A percentile compares a stretch with the other conserved stretches of the same genome.
Conservation (phyloP, 2,329 filamentous ascomycete species). For the Cercospora zeina region DNA sequence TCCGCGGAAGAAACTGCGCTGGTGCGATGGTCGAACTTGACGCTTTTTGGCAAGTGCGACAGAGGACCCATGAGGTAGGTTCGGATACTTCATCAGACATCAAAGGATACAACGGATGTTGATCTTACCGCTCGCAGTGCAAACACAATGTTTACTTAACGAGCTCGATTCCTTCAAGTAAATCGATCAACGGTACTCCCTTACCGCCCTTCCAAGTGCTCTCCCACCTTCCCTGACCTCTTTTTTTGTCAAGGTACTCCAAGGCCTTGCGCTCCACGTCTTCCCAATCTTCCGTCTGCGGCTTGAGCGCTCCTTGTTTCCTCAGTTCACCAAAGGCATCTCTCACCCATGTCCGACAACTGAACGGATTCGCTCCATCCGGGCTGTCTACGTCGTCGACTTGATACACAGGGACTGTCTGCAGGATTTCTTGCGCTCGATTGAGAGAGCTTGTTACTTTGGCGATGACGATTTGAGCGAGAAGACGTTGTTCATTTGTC, state of each 20-base stretch:
- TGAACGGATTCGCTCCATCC: slow-evolving; percentile 10
- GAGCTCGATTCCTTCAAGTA: slow-evolving; percentile 17
- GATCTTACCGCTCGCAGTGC: too few relatives aligned
- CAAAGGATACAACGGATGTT: too few relatives aligned
- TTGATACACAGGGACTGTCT: slow-evolving; percentile 21
- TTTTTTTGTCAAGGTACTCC: slow-evolving; percentile 23
- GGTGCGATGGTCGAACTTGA: too few relatives aligned
- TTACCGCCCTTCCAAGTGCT: not conserved
- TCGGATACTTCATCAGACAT: too few relatives aligned
- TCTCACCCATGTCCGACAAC: slow-evolving; percentile 22
- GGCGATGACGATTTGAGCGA: slow-evolving; percentile 21
- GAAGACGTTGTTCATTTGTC: slow-evolving; percentile 13
- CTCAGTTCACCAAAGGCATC: slow-evolving; percentile 16
- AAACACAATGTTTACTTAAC: slow-evolving; percentile 2
- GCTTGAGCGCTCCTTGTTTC: slow-evolving; percentile 9
- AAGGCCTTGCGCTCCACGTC: slow-evolving; percentile 13
- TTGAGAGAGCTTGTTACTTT: slow-evolving; percentile 17
- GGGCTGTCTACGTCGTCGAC: not conserved
- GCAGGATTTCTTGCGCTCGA: slow-evolving; percentile 11
- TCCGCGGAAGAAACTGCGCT: too few relatives aligned
- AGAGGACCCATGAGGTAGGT: too few relatives aligned
- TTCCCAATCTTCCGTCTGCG: slow-evolving; percentile 13
- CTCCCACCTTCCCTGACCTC: slow-evolving; percentile 20
- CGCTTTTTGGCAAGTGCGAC: too few relatives aligned
- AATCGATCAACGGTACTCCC: slow-evolving; percentile 23